Evolutionary conservation across 140 eudicot species (phyloP).

Genomic region (Senecio squalidus): DNA sequence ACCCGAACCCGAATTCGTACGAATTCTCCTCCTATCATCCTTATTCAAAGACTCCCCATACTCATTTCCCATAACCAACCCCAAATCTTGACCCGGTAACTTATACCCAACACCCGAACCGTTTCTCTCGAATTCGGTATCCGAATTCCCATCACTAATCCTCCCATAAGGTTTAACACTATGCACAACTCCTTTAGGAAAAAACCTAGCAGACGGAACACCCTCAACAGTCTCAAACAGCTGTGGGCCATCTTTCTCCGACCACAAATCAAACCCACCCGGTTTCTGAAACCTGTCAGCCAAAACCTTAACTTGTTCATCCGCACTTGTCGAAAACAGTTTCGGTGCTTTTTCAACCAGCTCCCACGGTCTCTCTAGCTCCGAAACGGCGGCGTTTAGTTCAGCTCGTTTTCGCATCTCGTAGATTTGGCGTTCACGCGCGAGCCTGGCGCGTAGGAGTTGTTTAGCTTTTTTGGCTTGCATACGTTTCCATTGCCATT

Average conservation of each 20-base stretch:
- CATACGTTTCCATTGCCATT: slow-evolving; percentile 99
- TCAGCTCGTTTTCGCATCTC: slow-evolving; percentile 96
- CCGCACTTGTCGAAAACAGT: slow-evolving; percentile 69
- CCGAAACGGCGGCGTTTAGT: slow-evolving; percentile 76
- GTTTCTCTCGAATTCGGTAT: neutral
- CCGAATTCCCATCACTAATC: slow-evolving; percentile 17
- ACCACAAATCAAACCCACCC: slow-evolving; percentile 99
- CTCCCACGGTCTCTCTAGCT: slow-evolving; percentile 97
- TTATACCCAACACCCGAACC: slow-evolving; percentile 12
- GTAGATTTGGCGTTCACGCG: slow-evolving; percentile 86
- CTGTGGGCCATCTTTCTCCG: slow-evolving; percentile 94
- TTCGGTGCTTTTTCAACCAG: slow-evolving; percentile 71
- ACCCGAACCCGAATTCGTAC: slow-evolving; percentile 4
- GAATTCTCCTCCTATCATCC: slow-evolving; percentile 24
- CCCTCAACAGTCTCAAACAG: slow-evolving; percentile 59
- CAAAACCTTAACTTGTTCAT: slow-evolving; percentile 82
- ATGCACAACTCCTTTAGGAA: slow-evolving; percentile 96
- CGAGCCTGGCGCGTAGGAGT: slow-evolving; percentile 78
- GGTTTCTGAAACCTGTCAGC: slow-evolving; percentile 98
- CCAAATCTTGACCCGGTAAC: neutral
- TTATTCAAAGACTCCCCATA: slow-evolving; percentile 25
- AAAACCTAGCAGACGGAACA: slow-evolving; percentile 75
- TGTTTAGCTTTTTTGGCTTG: slow-evolving; percentile 77
- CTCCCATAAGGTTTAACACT: slow-evolving; percentile 72
- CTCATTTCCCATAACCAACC: neutral